Evolutionary conservation across 208 protist species (phyloP), one percentile per base, ranked within the genome.

Genomic region (Trypanosomatidae sp.): DNA sequence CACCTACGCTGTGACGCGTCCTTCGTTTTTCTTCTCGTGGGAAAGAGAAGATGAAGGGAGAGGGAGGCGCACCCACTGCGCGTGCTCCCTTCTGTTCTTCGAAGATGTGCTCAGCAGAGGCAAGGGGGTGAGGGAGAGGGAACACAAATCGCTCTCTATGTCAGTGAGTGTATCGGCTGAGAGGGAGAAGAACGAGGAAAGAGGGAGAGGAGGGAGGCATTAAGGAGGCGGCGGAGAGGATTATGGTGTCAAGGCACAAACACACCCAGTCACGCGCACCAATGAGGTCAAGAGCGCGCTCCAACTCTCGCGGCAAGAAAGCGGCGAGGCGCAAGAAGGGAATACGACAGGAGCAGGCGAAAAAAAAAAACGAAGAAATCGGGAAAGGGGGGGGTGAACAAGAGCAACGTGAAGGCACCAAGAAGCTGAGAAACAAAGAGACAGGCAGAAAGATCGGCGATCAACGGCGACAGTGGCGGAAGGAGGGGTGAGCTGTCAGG

Each of bases 161-260:
- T 68, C 17, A 53, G 52, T 53, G 64, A n/a, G n/a, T 17, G 28
- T 25, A 68, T 68, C 64, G 39, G 64, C 64, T 53, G 64, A 62
- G 69, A 62, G 30, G 47, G 17, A 36, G 43, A 25, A 15, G 36
- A 25, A 36, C 25, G 62, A 13, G 41, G 36, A 47, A 2, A n/a
- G 62, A 22, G 62, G 36, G 28, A 25, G 60, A 46, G 13, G 13
- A 30, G 43, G 65, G 36, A 15, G 41, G 33, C 19, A 13, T 30
- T 17, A 33, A 33, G 12, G 30, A 30, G 9, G 65, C 30, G 25
- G 43, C 46, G 25, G 46, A 44, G 4, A 59, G 44, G 25, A 1
- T 22, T 36, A 46, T 33, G 44, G 64, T 53, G 64, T 13, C 2
- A 17, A 22, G 44, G 28, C 46, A 66, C 62, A 33, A 22, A 49